These are phyloP conservation scores for Cystoderma amianthinum DNA, from an alignment of 768 basidiomycete genomes.

Conservation along the genomic window DNA sequence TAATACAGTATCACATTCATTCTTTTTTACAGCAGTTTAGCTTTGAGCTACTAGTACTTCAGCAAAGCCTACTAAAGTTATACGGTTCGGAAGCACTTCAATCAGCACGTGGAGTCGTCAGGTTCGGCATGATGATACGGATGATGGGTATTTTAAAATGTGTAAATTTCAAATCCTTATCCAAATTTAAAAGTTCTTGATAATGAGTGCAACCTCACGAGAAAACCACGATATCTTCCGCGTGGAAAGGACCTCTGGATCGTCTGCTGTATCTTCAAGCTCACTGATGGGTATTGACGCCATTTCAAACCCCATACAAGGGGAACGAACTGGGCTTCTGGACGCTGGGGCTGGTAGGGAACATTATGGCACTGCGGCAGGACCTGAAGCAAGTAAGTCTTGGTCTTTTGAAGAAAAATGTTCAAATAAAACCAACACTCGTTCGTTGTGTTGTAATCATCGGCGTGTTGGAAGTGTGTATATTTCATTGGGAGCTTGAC, in stretches of 20 bases:
- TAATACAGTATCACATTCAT: too few relatives aligned
- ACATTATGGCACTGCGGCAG: slow-evolving; percentile 18
- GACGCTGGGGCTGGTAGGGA: slow-evolving; percentile 17
- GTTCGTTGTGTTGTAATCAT: not conserved
- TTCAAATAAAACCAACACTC: too few relatives aligned
- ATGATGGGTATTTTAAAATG: too few relatives aligned
- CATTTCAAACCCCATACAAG: slow-evolving; percentile 8
- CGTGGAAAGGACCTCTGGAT: slow-evolving; percentile 1
- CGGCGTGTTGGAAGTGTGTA: not conserved
- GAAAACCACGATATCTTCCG: not conserved
- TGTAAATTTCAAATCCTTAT: too few relatives aligned
- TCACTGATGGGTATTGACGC: slow-evolving; percentile 31
- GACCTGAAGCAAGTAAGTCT: slow-evolving; percentile 14
- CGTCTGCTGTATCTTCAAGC: slow-evolving; percentile 16
- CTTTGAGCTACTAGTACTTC: too few relatives aligned
- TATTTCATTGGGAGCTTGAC: too few relatives aligned
- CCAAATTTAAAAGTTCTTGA: not conserved
- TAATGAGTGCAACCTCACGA: not conserved
- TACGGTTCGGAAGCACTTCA: too few relatives aligned
- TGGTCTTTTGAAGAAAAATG: too few relatives aligned
- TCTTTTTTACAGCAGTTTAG: too few relatives aligned
- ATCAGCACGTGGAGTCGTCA: too few relatives aligned
- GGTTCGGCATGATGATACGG: too few relatives aligned
- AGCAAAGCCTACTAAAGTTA: too few relatives aligned
- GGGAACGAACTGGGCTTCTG: slow-evolving; percentile 26